These are phyloP conservation scores for Lepidium aucheri DNA, from an alignment of 345 rosid species.

Conservation along the genomic window DNA sequence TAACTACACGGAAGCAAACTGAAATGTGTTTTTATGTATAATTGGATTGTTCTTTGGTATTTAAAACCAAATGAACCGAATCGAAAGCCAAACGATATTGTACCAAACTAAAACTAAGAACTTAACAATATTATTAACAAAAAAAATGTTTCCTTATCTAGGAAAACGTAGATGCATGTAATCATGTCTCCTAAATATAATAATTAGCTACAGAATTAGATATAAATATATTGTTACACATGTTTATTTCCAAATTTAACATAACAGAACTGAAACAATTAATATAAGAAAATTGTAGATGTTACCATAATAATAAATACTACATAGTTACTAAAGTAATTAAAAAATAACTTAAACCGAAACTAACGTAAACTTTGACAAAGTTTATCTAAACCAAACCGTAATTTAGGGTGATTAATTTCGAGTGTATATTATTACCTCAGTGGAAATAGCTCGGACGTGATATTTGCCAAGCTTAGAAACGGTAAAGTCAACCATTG, in stretches of 20 bases:
- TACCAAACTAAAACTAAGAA: neutral
- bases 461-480: slow-evolving; percentile 51
- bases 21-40: neutral
- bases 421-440: slow-evolving; percentile 18
- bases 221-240: neutral
- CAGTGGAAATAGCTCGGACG: slow-evolving; percentile 52
- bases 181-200: neutral
- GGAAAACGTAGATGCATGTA: neutral
- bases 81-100: neutral
- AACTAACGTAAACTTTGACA: no score
- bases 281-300: neutral
- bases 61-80: neutral
- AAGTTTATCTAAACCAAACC: neutral
- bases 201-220: neutral
- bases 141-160: neutral
- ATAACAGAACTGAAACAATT: neutral
- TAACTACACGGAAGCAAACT: neutral
- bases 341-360: neutral
- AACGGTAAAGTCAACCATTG: slow-evolving; percentile 70
- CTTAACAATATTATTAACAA: neutral
- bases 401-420: neutral
- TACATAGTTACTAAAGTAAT: neutral
- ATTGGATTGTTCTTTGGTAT: neutral
- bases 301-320: no score
- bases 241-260: neutral